Evolutionary conservation across 306 rosid genomes (phyloP), one percentile per base, ranked within the genome.

Genomic region (Cyclanthera cordifolia): DNA sequence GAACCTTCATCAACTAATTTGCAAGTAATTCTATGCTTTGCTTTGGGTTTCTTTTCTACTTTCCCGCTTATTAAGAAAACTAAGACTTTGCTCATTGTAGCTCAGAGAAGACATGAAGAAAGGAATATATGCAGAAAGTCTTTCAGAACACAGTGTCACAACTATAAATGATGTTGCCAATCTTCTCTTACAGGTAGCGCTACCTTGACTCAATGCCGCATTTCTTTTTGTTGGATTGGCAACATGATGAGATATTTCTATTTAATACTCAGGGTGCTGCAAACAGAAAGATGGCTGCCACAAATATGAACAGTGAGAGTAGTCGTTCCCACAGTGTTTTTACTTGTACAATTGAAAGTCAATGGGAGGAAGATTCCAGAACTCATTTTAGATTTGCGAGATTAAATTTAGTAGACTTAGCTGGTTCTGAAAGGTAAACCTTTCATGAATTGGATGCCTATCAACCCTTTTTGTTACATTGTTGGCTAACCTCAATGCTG

Each of bases 21-120:
- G 74, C 98, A 85, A 79, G 98, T 92, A 85, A 81, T 79, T 51
- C 67, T 57, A 63, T 57, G 64, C 72, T 68, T 74, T 77, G 75
- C 67, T 69, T 32, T 43, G 53, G 49, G 72, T 25, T 66, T 69
- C 53, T 57, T 47, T 54, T 49, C 68, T 77, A 19, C 17, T 30
- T 46, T 21, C 28, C 20, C 41, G 10, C 32, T 37, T 54, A 47
- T 57, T 73, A 21, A 21, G 24, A 20, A 47, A 56, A 59, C 57
- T 51, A 53, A 37, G 70, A 69, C 48, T 46, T 12, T 69, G 82
- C 73, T 39, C 37, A 59, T 71, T 82, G 75, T 82, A 92, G 98
- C 90, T 93, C 75, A 87, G 98, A 82, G 98, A 93, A 82, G 98
- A 93, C 82, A 51, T 78, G 90, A 93, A 93, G 89, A 89, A 93